Percentiles rank a stretch among this genome's conserved stretches.
phyloP scores from a whole-genome alignment of 305 asterid genomes.

The Stenogyne calaminthoides region DNA sequence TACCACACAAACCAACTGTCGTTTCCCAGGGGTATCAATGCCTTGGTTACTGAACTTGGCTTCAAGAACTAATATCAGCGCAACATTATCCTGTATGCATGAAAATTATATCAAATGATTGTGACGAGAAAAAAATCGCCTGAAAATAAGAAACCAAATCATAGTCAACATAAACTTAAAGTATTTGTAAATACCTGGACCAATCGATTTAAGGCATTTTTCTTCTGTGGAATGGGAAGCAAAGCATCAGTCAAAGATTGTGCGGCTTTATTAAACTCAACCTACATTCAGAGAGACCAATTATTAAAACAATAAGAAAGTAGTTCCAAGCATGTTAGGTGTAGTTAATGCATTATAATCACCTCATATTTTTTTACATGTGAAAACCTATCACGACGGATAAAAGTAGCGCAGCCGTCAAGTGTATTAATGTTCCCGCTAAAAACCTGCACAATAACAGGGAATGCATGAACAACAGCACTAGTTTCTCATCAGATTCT shows the following conservation, averaged over 20 bases:
- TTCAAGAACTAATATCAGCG: conserved; percentile 85
- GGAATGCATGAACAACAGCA: conserved; percentile 27
- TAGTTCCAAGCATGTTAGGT: conserved; percentile 17
- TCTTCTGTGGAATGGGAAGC: conserved; percentile 84
- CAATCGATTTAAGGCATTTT: conserved; percentile 79
- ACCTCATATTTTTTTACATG: conserved; percentile 98
- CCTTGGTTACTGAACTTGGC: conserved; percentile 88
- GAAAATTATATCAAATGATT: conserved; percentile 17
- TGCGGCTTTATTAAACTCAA: conserved; percentile 97
- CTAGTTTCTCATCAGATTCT: conserved; percentile 7
- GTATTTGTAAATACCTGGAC: conserved; percentile 61
- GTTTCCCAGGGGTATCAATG: conserved; percentile 81
- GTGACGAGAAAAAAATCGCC: conserved; percentile 9
- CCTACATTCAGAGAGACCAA: conserved; percentile 46
- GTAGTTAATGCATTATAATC: conserved; percentile 1
- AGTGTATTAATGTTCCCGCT: conserved; percentile 54
- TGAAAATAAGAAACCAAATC: conserved; percentile 17
- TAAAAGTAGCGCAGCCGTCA: conserved; percentile 97
- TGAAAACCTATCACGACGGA: conserved; percentile 93
- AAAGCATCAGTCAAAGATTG: conserved; percentile 93
- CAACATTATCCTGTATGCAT: conserved; percentile 76
- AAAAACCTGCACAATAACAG: conserved; percentile 54
- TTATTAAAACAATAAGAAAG: conserved; percentile 13
- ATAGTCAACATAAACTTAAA: neutral
- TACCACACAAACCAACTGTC: conserved; percentile 98